Evolutionary conservation across 192 early-diverging fungal species (phyloP).

Genomic region (Backusella luteola): DNA sequence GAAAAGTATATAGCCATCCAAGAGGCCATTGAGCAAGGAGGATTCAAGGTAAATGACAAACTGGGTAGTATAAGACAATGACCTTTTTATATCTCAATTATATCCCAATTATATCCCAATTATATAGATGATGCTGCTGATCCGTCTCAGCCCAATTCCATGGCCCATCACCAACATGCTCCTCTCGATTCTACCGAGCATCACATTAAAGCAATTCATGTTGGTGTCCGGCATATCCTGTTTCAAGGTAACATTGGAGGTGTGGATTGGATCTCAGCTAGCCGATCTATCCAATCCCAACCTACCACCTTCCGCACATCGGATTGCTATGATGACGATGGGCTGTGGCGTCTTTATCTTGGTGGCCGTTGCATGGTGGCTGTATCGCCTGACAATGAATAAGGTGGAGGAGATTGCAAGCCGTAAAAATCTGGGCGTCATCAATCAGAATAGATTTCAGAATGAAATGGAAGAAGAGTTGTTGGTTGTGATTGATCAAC

Average conservation of each 20-base stretch:
- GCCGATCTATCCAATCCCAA: slow-evolving; percentile 30
- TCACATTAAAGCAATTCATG: slow-evolving; percentile 20
- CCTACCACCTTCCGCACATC: slow-evolving; percentile 24
- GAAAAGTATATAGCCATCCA: slow-evolving; percentile 27
- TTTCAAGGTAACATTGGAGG: slow-evolving; percentile 30
- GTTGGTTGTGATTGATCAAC: neutral
- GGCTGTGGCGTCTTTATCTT: slow-evolving; percentile 18
- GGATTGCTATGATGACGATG: slow-evolving; percentile 22
- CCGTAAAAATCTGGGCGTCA: neutral
- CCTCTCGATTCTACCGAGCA: slow-evolving; percentile 13
- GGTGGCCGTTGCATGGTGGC: slow-evolving; percentile 21
- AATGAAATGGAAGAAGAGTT: neutral
- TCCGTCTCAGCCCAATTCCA: slow-evolving; percentile 34
- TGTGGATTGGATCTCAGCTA: slow-evolving; percentile 36
- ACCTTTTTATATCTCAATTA: neutral
- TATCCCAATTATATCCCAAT: no score
- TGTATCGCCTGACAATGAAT: slow-evolving; percentile 35
- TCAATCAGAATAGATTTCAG: neutral
- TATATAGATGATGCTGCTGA: slow-evolving; percentile 31
- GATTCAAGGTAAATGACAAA: slow-evolving; percentile 20
- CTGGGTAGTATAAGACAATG: no score
- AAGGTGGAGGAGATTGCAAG: slow-evolving; percentile 13
- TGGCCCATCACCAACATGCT: slow-evolving; percentile 26
- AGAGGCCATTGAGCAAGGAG: slow-evolving; percentile 35
- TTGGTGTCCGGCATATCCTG: slow-evolving; percentile 13